These are phyloP conservation scores for Aegilops longissima DNA, from an alignment of 176 grass and related monocot species.

Conservation along the genomic window DNA sequence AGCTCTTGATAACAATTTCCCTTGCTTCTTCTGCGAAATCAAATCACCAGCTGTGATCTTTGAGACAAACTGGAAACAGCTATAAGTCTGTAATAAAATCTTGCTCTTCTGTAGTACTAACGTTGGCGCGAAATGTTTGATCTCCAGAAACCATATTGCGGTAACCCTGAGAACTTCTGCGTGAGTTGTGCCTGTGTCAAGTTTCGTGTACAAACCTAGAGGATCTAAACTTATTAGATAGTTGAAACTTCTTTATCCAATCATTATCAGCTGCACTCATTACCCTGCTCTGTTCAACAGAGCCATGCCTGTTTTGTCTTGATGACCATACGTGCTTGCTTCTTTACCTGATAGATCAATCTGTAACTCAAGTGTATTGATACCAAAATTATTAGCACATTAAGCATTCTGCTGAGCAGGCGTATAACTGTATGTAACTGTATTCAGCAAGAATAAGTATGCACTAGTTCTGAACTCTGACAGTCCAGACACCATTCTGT, in stretches of 20 bases:
- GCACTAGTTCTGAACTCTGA: background rate
- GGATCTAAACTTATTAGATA: too few relatives aligned
- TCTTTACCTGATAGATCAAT: background rate
- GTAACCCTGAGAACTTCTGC: background rate
- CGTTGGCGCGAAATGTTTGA: background rate
- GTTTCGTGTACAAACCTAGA: too few relatives aligned
- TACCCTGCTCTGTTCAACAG: background rate
- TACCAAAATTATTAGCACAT: background rate
- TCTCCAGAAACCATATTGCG: background rate
- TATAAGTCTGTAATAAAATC: background rate
- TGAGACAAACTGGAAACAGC: background rate
- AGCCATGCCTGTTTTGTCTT: background rate
- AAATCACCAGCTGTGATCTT: background rate
- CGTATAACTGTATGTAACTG: background rate
- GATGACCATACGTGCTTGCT: background rate
- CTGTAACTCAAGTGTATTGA: background rate
- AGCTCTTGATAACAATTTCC: background rate
- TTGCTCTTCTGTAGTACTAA: background rate
- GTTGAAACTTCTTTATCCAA: background rate
- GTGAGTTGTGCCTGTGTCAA: background rate
- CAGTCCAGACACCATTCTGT: background rate
- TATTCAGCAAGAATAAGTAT: background rate
- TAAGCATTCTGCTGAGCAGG: background rate
- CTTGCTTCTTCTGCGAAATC: background rate
- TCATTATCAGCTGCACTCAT: background rate